A percentile compares a stretch with the other conserved stretches of the same genome.
Conservation (phyloP, 768 basidiomycete species). For the Boletales sp. region DNA sequence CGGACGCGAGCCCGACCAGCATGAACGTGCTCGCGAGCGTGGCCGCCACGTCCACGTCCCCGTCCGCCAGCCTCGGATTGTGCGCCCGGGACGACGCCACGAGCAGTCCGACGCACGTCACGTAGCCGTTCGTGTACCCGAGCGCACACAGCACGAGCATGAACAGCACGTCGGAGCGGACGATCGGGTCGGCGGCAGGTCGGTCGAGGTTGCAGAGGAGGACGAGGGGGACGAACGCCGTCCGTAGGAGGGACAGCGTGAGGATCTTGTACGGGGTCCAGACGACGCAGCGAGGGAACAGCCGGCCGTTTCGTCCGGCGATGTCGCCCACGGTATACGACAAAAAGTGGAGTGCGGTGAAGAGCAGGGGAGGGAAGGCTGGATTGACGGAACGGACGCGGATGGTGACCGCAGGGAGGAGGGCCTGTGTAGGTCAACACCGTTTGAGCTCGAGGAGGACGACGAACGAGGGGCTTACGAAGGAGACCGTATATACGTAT, state of each 20-base stretch:
- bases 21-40: constrained; percentile 75
- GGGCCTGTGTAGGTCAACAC: constrained; percentile 46
- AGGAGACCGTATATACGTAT: constrained; percentile 71
- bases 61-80: constrained; percentile 64
- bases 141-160: constrained; percentile 67
- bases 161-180: constrained; percentile 73
- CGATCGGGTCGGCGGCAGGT: constrained; percentile 33
- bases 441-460: neutral
- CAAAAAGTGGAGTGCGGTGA: constrained; percentile 71
- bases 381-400: constrained; percentile 66
- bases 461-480: constrained; percentile 45
- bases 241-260: constrained; percentile 58
- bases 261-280: constrained; percentile 67
- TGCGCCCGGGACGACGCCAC: constrained; percentile 73
- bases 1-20: constrained; percentile 68
- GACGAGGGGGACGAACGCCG: constrained; percentile 79
- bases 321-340: constrained; percentile 74
- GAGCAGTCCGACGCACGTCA: constrained; percentile 78
- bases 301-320: constrained; percentile 60
- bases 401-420: constrained; percentile 81
- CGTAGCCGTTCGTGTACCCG: constrained; percentile 73
- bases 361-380: constrained; percentile 68
- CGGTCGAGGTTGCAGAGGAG: constrained; percentile 78
- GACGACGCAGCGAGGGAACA: constrained; percentile 56
- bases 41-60: constrained; percentile 81